These are phyloP conservation scores for Naematelia encephala DNA, from an alignment of 768 basidiomycete genomes.

Conservation along the genomic window DNA sequence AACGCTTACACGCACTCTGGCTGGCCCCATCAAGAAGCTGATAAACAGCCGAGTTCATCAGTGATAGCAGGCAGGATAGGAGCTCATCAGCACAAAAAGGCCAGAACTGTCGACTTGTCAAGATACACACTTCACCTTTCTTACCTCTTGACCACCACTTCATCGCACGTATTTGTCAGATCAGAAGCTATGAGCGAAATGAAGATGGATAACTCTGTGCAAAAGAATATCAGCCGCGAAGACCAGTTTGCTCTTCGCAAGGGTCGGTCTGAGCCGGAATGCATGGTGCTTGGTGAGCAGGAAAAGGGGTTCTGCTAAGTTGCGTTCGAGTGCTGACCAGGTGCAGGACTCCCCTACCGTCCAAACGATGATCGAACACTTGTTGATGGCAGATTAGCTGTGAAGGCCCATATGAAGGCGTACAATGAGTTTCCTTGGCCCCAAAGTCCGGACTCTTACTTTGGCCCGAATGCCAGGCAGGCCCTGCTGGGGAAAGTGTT, in stretches of 20 bases:
- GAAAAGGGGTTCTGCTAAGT: neutral
- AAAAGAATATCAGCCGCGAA: neutral
- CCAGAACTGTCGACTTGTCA: no score
- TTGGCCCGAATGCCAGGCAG: conserved; percentile 12
- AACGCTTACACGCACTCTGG: neutral
- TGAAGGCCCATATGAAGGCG: conserved; percentile 8
- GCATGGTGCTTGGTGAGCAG: neutral
- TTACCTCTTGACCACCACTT: no score
- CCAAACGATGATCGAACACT: conserved; percentile 8
- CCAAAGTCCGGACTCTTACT: conserved; percentile 6
- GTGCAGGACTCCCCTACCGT: conserved; percentile 11
- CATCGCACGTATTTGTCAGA: no score
- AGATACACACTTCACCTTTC: no score
- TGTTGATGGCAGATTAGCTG: conserved; percentile 5
- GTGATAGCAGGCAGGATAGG: no score
- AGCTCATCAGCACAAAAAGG: no score
- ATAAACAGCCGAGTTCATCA: no score
- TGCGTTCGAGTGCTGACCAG: neutral
- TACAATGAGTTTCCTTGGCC: conserved; percentile 18
- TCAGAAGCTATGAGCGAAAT: no score
- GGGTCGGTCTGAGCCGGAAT: neutral
- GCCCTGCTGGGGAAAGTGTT: conserved; percentile 9
- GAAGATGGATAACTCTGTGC: no score
- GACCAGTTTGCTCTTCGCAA: neutral
- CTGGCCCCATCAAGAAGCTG: no score